Evolutionary conservation across 768 basidiomycete species (phyloP).

Genomic region (Antrodiella citrinella): DNA sequence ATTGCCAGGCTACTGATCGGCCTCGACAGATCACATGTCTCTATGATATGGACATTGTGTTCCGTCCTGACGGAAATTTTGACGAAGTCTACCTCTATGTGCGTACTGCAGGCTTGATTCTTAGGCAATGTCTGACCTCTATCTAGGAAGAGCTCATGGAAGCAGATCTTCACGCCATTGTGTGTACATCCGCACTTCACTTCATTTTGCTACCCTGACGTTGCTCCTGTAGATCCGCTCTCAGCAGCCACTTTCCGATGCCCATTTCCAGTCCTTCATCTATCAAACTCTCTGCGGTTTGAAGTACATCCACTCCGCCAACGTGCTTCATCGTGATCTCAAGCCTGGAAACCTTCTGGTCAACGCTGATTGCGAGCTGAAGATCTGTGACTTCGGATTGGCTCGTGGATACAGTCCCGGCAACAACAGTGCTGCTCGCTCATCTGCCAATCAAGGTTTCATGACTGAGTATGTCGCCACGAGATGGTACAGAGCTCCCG

Average conservation of each 20-base stretch:
- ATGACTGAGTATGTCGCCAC: conserved; percentile 99
- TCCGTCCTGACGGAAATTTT: conserved; percentile 85
- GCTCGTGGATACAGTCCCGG: conserved; percentile 90
- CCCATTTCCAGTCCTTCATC: conserved; percentile 92
- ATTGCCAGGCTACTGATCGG: conserved; percentile 14
- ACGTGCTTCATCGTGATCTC: conserved; percentile 93
- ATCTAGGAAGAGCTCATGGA: conserved; percentile 97
- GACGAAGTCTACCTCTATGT: conserved; percentile 95
- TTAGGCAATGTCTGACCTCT: conserved; percentile 4
- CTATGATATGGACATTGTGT: conserved; percentile 98
- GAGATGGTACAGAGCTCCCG: conserved; percentile 96
- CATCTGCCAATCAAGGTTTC: conserved; percentile 83
- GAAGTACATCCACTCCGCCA: conserved; percentile 97
- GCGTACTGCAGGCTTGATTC: too few relatives aligned
- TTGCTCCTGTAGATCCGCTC: conserved; percentile 57
- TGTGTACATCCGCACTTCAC: conserved; percentile 29
- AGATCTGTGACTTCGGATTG: conserved; percentile 98
- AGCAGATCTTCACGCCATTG: conserved; percentile 97
- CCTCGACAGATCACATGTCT: conserved; percentile 80
- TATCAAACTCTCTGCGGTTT: conserved; percentile 98
- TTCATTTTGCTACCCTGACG: background rate
- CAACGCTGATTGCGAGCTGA: conserved; percentile 96
- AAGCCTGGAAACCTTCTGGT: conserved; percentile 94
- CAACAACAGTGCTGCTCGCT: conserved; percentile 38
- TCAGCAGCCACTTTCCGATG: conserved; percentile 81